A percentile compares a stretch with the other conserved stretches of the same genome.
Conservation (phyloP, 2,329 filamentous ascomycete genomes). For the Aspergillus sp. region DNA sequence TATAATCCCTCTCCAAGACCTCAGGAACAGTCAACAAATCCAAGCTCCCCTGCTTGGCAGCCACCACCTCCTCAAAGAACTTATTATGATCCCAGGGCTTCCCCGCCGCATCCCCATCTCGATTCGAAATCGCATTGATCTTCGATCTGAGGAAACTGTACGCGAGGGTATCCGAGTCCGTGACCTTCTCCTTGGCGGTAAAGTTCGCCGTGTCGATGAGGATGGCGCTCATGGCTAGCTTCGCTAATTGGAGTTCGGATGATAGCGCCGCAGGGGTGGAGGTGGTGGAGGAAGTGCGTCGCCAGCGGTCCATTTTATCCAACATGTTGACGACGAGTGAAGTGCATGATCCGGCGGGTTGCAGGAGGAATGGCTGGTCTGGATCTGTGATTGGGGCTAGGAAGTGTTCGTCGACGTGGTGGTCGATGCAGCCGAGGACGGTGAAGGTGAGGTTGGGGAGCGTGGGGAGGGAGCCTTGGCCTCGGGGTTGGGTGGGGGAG, state of each 20-base stretch:
- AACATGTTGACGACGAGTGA: slow-evolving; percentile 57
- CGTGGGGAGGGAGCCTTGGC: slow-evolving; percentile 50
- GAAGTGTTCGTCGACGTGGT: slow-evolving; percentile 61
- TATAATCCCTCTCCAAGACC: slow-evolving; percentile 64
- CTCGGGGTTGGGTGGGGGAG: slow-evolving; percentile 48
- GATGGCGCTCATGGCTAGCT: slow-evolving; percentile 45
- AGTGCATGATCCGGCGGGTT: slow-evolving; percentile 60
- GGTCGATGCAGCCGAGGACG: slow-evolving; percentile 60
- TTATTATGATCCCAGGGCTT: slow-evolving; percentile 46
- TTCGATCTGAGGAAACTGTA: slow-evolving; percentile 55
- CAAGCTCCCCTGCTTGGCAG: slow-evolving; percentile 58
- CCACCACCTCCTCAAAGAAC: slow-evolving; percentile 55
- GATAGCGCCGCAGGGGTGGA: slow-evolving; percentile 19
- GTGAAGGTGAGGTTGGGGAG: slow-evolving; percentile 46
- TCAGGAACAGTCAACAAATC: slow-evolving; percentile 55
- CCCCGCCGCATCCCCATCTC: neutral
- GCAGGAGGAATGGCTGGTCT: slow-evolving; percentile 54
- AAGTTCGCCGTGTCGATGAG: slow-evolving; percentile 49
- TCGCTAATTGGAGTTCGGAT: slow-evolving; percentile 34
- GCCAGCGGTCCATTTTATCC: slow-evolving; percentile 49
- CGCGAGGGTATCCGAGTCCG: slow-evolving; percentile 52
- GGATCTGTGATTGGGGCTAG: slow-evolving; percentile 46
- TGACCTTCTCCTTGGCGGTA: slow-evolving; percentile 47
- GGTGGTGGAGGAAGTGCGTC: slow-evolving; percentile 25
- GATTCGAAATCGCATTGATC: slow-evolving; percentile 31